Conservation (phyloP, 1,139 yeast species). For the Blastobotrys persicus region DNA sequence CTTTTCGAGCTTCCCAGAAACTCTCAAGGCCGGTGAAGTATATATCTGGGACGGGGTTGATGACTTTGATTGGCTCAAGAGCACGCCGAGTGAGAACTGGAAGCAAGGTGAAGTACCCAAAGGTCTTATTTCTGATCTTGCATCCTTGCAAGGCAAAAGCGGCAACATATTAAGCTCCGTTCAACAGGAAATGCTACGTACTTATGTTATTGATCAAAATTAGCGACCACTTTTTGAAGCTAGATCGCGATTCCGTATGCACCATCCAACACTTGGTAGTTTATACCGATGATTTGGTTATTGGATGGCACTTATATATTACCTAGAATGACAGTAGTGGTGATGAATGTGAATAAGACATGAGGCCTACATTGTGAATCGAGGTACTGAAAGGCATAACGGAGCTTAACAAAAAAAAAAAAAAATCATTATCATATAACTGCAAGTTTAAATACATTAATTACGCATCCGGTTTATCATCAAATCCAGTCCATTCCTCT, state of each 20-base stretch:
- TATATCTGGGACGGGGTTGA: conserved; percentile 26
- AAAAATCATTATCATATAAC: not conserved
- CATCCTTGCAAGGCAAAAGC: not conserved
- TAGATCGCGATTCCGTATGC: no score
- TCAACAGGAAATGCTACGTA: no score
- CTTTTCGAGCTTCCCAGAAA: conserved; percentile 26
- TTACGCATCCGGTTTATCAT: conserved; percentile 18
- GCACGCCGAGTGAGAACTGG: conserved; percentile 28
- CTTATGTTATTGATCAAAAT: no score
- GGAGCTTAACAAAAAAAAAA: no score
- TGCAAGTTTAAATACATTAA: conserved; percentile 12
- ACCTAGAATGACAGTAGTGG: no score
- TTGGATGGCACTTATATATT: no score
- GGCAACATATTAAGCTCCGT: no score
- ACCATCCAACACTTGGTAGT: no score
- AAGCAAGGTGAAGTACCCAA: conserved; percentile 3
- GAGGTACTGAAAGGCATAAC: no score
- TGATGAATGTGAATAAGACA: not conserved
- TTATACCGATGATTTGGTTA: no score
- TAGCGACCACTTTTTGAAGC: no score
- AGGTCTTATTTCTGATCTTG: not conserved
- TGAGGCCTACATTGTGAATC: no score
- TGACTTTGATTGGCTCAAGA: conserved; percentile 34
- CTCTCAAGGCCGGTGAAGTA: conserved; percentile 5
- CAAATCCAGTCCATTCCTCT: conserved; percentile 15